Conservation (phyloP, 805 yeast species). For the Ogataea salicorniae region DNA sequence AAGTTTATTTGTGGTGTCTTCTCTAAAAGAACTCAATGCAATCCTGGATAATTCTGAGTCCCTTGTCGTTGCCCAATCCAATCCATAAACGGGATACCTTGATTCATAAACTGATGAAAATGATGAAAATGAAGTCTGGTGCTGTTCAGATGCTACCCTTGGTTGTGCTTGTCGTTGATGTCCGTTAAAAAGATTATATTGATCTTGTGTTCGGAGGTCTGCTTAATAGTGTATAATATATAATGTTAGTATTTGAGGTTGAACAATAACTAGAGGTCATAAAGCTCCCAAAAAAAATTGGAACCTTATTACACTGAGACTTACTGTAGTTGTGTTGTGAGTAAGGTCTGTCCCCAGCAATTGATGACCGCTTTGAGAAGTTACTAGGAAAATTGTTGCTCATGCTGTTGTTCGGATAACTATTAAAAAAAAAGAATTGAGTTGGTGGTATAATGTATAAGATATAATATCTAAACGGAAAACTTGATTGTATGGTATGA, state of each 20-base stretch:
- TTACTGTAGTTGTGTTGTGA: slow-evolving; percentile 12
- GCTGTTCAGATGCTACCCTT: slow-evolving; percentile 4
- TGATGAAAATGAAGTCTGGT: slow-evolving; percentile 28
- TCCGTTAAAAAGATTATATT: slow-evolving; percentile 2
- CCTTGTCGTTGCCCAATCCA: slow-evolving; percentile 45
- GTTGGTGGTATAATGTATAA: too few species aligned
- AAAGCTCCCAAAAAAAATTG: neutral
- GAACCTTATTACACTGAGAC: slow-evolving; percentile 4
- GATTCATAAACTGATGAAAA: slow-evolving; percentile 42
- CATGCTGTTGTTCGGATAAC: neutral
- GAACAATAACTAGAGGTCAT: neutral
- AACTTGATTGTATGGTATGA: too few species aligned
- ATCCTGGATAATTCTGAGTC: slow-evolving; percentile 40
- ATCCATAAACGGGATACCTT: slow-evolving; percentile 44
- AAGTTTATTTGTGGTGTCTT: slow-evolving; percentile 65
- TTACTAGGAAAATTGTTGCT: neutral
- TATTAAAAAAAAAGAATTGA: too few species aligned
- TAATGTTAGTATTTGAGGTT: too few species aligned
- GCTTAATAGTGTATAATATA: too few species aligned
- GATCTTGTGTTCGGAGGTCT: slow-evolving; percentile 3
- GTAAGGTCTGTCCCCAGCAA: slow-evolving; percentile 26
- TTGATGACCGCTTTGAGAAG: slow-evolving; percentile 23
- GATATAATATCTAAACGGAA: too few species aligned
- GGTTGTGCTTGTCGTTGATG: neutral
- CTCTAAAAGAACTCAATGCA: slow-evolving; percentile 75